Conservation (phyloP, 768 basidiomycete species). For the Podaxis rugospora region DNA sequence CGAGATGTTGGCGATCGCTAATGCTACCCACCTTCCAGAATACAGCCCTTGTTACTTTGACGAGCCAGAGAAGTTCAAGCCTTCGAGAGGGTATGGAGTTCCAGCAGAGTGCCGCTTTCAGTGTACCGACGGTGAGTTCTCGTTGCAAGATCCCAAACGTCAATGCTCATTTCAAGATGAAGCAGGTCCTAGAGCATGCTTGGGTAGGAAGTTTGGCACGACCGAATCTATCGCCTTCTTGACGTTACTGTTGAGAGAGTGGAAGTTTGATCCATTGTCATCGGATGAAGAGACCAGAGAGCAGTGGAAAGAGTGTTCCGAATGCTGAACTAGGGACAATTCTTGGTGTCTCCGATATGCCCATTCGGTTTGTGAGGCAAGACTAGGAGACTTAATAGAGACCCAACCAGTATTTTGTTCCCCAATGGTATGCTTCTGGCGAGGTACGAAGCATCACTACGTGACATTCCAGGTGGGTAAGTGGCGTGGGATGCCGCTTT, state of each 20-base stretch:
- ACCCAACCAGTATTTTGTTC: background rate
- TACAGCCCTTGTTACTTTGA: slow-evolving; percentile 48
- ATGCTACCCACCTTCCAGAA: slow-evolving; percentile 24
- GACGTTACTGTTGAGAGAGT: slow-evolving; percentile 46
- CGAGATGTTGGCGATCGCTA: background rate
- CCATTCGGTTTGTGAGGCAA: slow-evolving; percentile 28
- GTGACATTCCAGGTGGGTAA: background rate
- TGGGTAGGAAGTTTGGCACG: slow-evolving; percentile 53
- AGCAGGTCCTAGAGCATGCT: slow-evolving; percentile 46
- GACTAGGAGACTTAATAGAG: background rate
- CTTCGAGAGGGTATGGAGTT: slow-evolving; percentile 46
- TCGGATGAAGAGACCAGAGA: slow-evolving; percentile 32
- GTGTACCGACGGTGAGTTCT: slow-evolving; percentile 33
- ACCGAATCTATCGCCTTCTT: slow-evolving; percentile 49
- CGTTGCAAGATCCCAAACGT: background rate
- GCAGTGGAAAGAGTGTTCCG: slow-evolving; percentile 33
- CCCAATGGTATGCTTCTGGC: background rate
- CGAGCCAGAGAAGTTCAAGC: slow-evolving; percentile 42
- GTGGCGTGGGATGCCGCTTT: background rate
- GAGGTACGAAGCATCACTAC: background rate
- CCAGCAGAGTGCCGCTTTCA: slow-evolving; percentile 42
- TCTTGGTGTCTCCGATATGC: slow-evolving; percentile 28
- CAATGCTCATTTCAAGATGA: background rate
- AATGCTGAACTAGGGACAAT: slow-evolving; percentile 32
- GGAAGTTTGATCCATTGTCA: slow-evolving; percentile 44